Evolutionary conservation across 306 rosid species (phyloP).

Genomic region (Medicago ruthenica): DNA sequence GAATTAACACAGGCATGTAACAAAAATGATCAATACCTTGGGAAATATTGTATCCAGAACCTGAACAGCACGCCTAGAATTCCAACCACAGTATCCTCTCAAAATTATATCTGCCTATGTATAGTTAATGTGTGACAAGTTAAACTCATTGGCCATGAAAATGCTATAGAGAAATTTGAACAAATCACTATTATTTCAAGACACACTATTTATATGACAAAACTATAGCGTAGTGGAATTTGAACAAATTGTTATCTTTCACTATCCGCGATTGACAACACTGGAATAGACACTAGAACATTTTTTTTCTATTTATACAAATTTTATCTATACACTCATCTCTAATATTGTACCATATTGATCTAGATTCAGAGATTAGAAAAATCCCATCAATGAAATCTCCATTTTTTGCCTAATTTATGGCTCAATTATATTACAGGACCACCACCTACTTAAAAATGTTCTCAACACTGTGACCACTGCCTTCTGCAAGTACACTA

Average conservation of each 20-base stretch:
- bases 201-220: too few relatives aligned
- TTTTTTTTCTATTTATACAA: neutral
- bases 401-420: neutral
- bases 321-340: neutral
- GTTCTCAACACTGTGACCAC: neutral
- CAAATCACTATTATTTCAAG: too few relatives aligned
- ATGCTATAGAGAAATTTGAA: too few relatives aligned
- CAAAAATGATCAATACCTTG: conserved; percentile 51
- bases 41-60: conserved; percentile 75
- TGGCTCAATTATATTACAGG: neutral
- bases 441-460: conserved; percentile 30
- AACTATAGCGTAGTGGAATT: too few relatives aligned
- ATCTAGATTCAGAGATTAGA: neutral
- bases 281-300: neutral
- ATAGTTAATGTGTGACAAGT: conserved; percentile 2
- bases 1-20: neutral
- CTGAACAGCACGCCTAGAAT: conserved; percentile 78
- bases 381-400: neutral
- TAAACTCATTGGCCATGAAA: conserved; percentile 21
- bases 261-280: too few relatives aligned
- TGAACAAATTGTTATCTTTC: too few relatives aligned
- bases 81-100: conserved; percentile 89
- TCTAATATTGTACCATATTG: neutral
- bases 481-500: too few relatives aligned
- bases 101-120: conserved; percentile 72